Base-by-base conservation (phyloP, 345 rosid species). In the Physaria fendleri region DNA sequence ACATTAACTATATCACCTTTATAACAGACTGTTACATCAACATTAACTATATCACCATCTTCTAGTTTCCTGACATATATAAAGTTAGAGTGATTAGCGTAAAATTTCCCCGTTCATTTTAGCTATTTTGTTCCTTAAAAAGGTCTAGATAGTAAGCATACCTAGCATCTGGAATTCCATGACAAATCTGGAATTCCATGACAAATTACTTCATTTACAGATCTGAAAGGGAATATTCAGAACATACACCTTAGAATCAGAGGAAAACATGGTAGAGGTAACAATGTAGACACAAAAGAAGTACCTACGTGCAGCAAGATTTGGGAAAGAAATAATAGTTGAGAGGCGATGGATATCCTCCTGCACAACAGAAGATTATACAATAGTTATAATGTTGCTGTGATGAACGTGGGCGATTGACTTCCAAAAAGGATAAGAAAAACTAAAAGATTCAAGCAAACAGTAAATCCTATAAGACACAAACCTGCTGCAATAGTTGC, bases 161-260 rank as follows among this genome's bases (percentile, higher is more conserved):
- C 98, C 98, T 83, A 40, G 99, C 95, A 76, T 93, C 99, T 33
- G 99, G 99, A 73, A 93, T 85, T 65, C 99, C 99, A 76, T 93
- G 99, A 78, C 99, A 93, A 69, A 93, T 89, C 99, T 33, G 99
- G 99, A 73, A 93, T 85, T 65, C 99, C 99, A 76, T 93, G 99
- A 78, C 99, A 93, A 69, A 93, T 89, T 5, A 93, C 91, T 77
- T 93, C 99, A 78, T 93, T 93, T 32, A 89, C 87, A 48, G 99
- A 93, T 71, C 99, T 93, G 88, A 62, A 77, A 67, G 11, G 50
- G 16, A 47, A 64, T 6, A 54, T 39, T 15, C 65, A 60, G 69
- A 40, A 30, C 25, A 33, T 0, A 39, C 13, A 5, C 14, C 49
- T 62, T 46, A 45, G 66, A 11, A 46, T 58, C n/a, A 43, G 16